A percentile compares a stretch with the other conserved stretches of the same genome.
phyloP scores from a whole-genome alignment of 2,329 filamentous ascomycete species.

The Metarhizium brunneum region DNA sequence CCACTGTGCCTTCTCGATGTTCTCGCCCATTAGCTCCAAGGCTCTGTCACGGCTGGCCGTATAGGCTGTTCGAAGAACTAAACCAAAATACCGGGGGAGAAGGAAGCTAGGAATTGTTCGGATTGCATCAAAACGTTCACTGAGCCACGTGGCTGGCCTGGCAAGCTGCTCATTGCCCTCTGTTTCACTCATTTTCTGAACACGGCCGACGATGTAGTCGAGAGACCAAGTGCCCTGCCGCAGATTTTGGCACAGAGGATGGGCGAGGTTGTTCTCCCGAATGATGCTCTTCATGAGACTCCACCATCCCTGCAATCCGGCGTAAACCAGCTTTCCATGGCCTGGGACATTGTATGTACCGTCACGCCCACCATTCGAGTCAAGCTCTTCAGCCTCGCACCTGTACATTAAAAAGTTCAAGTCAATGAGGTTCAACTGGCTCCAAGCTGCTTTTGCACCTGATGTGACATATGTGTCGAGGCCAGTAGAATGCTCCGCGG shows the following conservation, averaged over 20 bases:
- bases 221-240: constrained; percentile 87
- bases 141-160: constrained; percentile 67
- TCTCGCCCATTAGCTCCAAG: constrained; percentile 68
- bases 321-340: constrained; percentile 80
- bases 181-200: constrained; percentile 62
- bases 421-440: constrained; percentile 64
- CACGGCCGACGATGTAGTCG: constrained; percentile 73
- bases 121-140: constrained; percentile 77
- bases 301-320: constrained; percentile 98
- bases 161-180: constrained; percentile 53
- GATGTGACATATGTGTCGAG: constrained; percentile 81
- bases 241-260: constrained; percentile 88
- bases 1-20: constrained; percentile 71
- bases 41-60: constrained; percentile 70
- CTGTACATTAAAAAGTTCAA: constrained; percentile 89
- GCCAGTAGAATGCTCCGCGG: constrained; percentile 72
- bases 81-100: constrained; percentile 84
- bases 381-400: constrained; percentile 79
- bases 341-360: constrained; percentile 85
- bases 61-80: constrained; percentile 82
- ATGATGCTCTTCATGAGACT: constrained; percentile 80
- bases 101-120: constrained; percentile 80
- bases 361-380: constrained; percentile 68
- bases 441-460: constrained; percentile 71
- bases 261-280: constrained; percentile 79